Base-by-base conservation (phyloP, 495 filamentous ascomycete species). In the Opeltia flavorubescens region DNA sequence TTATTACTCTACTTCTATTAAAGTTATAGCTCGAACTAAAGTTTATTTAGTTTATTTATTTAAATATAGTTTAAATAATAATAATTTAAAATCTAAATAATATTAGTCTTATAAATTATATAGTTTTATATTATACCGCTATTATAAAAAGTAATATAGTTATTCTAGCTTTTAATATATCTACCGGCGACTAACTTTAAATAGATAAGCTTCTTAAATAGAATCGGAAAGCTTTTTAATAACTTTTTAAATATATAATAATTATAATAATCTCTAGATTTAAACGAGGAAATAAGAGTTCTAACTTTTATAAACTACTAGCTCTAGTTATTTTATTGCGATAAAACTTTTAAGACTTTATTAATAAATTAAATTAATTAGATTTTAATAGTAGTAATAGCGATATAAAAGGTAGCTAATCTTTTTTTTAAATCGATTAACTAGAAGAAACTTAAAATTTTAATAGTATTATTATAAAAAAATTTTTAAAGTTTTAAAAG, bases 121-220 rank as follows among this genome's bases (percentile, higher is more conserved):
- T 35, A 23, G 25, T 4, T 21, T 36, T 20, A 6, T 47, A 35
- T 38, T 41, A 27, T 34, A 45, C 28, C 28, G 42, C 28, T 15
- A 12, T 51, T 28, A 4, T 23, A 1, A 50, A 36, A 39, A 48
- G 48, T 46, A 51, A 38, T 47, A 34, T n/a, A n/a, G n/a, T n/a
- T n/a, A n/a, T n/a, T n/a, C n/a, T n/a, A n/a, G n/a, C n/a, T n/a
- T n/a, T n/a, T 11, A 34, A 34, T 4, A 34, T 34, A 34, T n/a
- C 4, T 34, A 34, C 31, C 17, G 17, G 3, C 11, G 11, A 34
- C 2, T 8, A 39, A 48, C 23, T 12, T 12, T n/a, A 6, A 15
- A 35, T 48, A 34, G 11, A 34, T 34, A 34, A 11, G 13, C 13
- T 34, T 11, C 24, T 47, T 36, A 23, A 18, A 11, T 17, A 15